These are phyloP conservation scores for Coleophoma cylindrospora DNA, from an alignment of 2,329 filamentous ascomycete species.

Conservation along the genomic window DNA sequence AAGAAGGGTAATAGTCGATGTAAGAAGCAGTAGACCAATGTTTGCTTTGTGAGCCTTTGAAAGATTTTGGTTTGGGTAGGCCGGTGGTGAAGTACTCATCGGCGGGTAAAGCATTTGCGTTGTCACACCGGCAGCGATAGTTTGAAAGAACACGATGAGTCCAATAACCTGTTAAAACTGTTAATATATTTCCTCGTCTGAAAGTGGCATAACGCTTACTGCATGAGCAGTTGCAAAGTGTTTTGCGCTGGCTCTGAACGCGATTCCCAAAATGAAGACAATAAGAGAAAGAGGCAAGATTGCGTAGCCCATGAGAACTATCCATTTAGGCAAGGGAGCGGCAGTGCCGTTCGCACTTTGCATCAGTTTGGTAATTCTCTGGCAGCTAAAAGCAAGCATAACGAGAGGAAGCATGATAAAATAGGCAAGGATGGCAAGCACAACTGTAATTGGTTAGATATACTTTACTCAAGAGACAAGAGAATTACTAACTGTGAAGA, in stretches of 20 bases:
- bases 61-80: not conserved
- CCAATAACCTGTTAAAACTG: not conserved
- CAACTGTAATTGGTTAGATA: not conserved
- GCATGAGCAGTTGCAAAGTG: not conserved
- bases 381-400: not conserved
- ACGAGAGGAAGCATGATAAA: not conserved
- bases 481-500: not conserved
- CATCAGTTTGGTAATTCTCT: not conserved
- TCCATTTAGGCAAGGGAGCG: not conserved
- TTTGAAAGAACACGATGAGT: not conserved
- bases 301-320: not conserved
- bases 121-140: not conserved
- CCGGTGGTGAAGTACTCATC: too few relatives aligned
- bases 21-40: not conserved
- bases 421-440: not conserved
- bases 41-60: not conserved
- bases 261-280: not conserved
- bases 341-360: not conserved
- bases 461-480: not conserved
- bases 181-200: not conserved
- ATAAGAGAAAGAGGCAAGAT: not conserved
- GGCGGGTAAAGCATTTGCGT: not conserved
- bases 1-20: not conserved
- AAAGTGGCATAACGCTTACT: not conserved
- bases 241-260: not conserved